phyloP scores from a whole-genome alignment of 2,329 filamentous ascomycete genomes.

The Aureobasidium uvarum region DNA sequence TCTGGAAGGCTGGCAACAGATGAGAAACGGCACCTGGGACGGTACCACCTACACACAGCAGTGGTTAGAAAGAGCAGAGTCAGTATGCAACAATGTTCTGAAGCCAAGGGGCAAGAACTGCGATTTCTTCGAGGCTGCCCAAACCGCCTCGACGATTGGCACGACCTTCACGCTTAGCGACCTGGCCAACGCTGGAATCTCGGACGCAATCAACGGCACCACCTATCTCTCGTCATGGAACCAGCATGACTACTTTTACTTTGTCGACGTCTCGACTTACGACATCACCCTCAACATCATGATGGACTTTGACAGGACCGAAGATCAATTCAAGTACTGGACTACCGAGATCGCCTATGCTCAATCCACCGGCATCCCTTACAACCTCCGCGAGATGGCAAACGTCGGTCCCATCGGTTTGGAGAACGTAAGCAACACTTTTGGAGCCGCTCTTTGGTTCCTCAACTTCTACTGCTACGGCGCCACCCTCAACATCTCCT shows the following conservation, averaged over 20 bases:
- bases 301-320: slow-evolving; percentile 49
- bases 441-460: slow-evolving; percentile 53
- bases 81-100: slow-evolving; percentile 49
- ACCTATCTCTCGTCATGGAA: slow-evolving; percentile 49
- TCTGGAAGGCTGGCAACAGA: slow-evolving; percentile 42
- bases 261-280: slow-evolving; percentile 49
- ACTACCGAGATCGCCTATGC: slow-evolving; percentile 46
- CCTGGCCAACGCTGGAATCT: slow-evolving; percentile 45
- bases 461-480: slow-evolving; percentile 55
- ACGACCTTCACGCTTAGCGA: slow-evolving; percentile 51
- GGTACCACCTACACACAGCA: slow-evolving; percentile 48
- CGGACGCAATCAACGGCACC: slow-evolving; percentile 39
- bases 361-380: slow-evolving; percentile 45
- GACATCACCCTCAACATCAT: slow-evolving; percentile 48
- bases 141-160: slow-evolving; percentile 53
- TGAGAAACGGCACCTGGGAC: slow-evolving; percentile 47
- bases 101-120: slow-evolving; percentile 43
- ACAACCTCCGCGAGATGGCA: slow-evolving; percentile 54
- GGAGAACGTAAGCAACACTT: slow-evolving; percentile 49
- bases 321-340: slow-evolving; percentile 51
- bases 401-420: slow-evolving; percentile 52
- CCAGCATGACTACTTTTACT: slow-evolving; percentile 57
- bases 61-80: slow-evolving; percentile 48
- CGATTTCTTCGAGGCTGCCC: slow-evolving; percentile 51
- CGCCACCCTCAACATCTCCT: slow-evolving; percentile 49